Percentiles rank a stretch among this genome's conserved stretches.
Conservation (phyloP, 108 stramenopile genomes). For the Fistulifera solaris region DNA sequence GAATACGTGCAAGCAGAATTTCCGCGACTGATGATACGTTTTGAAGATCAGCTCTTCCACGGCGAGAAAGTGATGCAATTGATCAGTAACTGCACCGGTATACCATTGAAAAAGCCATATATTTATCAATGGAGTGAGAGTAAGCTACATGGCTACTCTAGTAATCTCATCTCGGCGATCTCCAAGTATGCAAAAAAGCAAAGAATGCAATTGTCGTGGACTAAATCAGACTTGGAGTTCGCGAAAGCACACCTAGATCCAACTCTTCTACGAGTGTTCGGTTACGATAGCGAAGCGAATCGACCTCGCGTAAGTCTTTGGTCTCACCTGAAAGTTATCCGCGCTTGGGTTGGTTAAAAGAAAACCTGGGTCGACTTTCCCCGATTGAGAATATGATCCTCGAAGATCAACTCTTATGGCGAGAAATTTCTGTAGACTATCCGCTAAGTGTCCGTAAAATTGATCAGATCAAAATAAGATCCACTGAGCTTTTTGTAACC, state of each 20-base stretch:
- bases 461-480: too few species aligned
- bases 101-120: slow-evolving; percentile 44
- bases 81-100: slow-evolving; percentile 66
- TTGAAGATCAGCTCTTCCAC: slow-evolving; percentile 77
- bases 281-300: slow-evolving; percentile 15
- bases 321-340: too few species aligned
- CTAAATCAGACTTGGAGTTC: slow-evolving; percentile 39
- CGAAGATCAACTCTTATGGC: too few species aligned
- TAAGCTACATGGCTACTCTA: neutral
- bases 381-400: too few species aligned
- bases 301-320: too few species aligned
- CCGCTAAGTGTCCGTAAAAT: too few species aligned
- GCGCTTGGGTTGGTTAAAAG: too few species aligned
- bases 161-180: slow-evolving; percentile 53
- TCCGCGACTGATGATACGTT: slow-evolving; percentile 74
- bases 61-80: slow-evolving; percentile 37
- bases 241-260: slow-evolving; percentile 29
- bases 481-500: too few species aligned
- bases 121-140: neutral
- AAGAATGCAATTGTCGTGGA: slow-evolving; percentile 17
- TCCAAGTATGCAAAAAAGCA: slow-evolving; percentile 28
- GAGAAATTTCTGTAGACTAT: too few species aligned
- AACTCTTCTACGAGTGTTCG: slow-evolving; percentile 44
- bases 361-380: too few species aligned
- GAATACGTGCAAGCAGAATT: slow-evolving; percentile 52